Evolutionary conservation across 2,329 filamentous ascomycete species (phyloP).

Genomic region (Xylariaceae sp.): DNA sequence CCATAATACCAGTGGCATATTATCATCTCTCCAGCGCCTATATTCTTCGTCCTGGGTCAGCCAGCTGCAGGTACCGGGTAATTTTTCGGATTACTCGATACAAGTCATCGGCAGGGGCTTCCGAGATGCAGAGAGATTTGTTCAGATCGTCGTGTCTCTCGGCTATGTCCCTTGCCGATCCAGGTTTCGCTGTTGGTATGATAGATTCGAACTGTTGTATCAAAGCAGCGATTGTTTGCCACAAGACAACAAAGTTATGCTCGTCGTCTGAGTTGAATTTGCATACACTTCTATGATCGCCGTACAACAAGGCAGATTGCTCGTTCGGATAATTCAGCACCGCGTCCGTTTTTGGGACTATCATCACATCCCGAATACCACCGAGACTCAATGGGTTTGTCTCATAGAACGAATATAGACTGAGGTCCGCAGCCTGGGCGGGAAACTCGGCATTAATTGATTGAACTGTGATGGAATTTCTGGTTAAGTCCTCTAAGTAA

Average conservation of each 20-base stretch:
- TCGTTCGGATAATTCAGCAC: conserved; percentile 26
- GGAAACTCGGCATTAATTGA: conserved; percentile 29
- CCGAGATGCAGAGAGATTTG: conserved; percentile 13
- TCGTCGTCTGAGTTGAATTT: conserved; percentile 27
- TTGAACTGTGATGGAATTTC: conserved; percentile 21
- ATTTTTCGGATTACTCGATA: conserved; percentile 11
- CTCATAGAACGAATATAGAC: conserved; percentile 31
- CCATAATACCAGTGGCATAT: conserved; percentile 25
- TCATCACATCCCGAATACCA: conserved; percentile 5
- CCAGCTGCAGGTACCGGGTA: conserved; percentile 26
- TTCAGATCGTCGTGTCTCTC: conserved; percentile 7
- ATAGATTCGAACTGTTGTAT: neutral
- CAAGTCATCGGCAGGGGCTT: conserved; percentile 20
- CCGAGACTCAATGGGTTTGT: conserved; percentile 17
- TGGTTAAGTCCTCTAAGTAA: conserved; percentile 25
- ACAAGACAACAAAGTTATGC: conserved; percentile 26
- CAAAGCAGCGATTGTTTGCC: conserved; percentile 16
- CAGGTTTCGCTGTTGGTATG: neutral
- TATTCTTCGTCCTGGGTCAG: conserved; percentile 12
- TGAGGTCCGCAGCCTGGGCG: conserved; percentile 14
- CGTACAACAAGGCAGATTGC: conserved; percentile 23
- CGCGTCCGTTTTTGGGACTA: conserved; percentile 27
- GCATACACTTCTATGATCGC: conserved; percentile 32
- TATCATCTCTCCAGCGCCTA: conserved; percentile 16
- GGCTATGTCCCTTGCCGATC: too few relatives aligned